A percentile compares a stretch with the other conserved stretches of the same genome.
phyloP scores from a whole-genome alignment of 2,329 filamentous ascomycete genomes.

The Curvularia sp. region DNA sequence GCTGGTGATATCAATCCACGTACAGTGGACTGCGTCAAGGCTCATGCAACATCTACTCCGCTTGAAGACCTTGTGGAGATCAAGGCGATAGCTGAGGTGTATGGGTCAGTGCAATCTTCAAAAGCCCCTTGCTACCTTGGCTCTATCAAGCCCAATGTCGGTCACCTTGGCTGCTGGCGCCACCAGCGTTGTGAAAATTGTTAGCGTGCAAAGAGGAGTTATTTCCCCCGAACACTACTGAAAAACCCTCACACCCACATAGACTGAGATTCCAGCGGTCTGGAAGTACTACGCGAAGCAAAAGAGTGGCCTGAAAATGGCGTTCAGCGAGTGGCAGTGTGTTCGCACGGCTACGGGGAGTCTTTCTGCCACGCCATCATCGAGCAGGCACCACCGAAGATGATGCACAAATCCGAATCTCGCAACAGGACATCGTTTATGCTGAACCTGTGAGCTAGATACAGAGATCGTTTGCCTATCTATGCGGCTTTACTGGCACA shows the following conservation, averaged over 20 bases:
- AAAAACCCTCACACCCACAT: slow-evolving; percentile 26
- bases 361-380: slow-evolving; percentile 22
- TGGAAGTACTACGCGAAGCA: slow-evolving; percentile 23
- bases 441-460: neutral
- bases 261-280: slow-evolving; percentile 17
- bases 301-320: slow-evolving; percentile 22
- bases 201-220: slow-evolving; percentile 43
- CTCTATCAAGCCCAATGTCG: slow-evolving; percentile 44
- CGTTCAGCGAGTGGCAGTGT: slow-evolving; percentile 20
- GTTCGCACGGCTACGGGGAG: slow-evolving; percentile 31
- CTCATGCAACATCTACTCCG: slow-evolving; percentile 64
- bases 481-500: slow-evolving; percentile 1
- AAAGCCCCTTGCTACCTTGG: slow-evolving; percentile 35
- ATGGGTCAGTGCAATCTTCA: slow-evolving; percentile 20
- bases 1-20: slow-evolving; percentile 43
- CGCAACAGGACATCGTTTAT: neutral
- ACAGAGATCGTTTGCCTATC: neutral
- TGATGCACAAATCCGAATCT: neutral
- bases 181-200: slow-evolving; percentile 35
- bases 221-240: slow-evolving; percentile 33
- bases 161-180: slow-evolving; percentile 33
- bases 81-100: slow-evolving; percentile 29
- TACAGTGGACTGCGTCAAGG: slow-evolving; percentile 46
- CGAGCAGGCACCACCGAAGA: slow-evolving; percentile 12
- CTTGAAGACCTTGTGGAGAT: slow-evolving; percentile 54